Evolutionary conservation across 176 grass and related monocot species (phyloP).

Genomic region (Hordeum marinum): DNA sequence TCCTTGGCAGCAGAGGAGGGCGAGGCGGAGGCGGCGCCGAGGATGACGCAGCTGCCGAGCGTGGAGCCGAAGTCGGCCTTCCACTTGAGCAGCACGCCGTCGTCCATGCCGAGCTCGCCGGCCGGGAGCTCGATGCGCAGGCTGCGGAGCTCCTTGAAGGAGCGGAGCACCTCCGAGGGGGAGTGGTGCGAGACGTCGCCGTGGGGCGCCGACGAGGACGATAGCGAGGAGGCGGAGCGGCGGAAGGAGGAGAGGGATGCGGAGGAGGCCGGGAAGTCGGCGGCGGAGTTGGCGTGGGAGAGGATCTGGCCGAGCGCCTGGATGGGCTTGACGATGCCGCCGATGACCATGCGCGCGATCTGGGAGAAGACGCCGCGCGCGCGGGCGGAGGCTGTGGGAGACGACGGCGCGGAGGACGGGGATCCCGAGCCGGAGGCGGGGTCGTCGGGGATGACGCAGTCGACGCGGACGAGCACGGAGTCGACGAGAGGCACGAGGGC

Average conservation of each 20-base stretch:
- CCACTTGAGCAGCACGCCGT: conserved; percentile 87
- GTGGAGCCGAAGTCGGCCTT: conserved; percentile 88
- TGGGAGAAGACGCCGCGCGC: conserved; percentile 56
- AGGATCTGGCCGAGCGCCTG: conserved; percentile 79
- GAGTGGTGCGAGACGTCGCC: conserved; percentile 86
- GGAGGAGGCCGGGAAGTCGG: conserved; percentile 19
- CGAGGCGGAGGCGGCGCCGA: conserved; percentile 55
- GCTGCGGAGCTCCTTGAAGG: conserved; percentile 79
- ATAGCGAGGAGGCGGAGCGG: not conserved
- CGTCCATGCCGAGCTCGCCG: conserved; percentile 71
- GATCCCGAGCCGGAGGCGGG: conserved; percentile 25
- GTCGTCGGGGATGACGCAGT: conserved; percentile 92
- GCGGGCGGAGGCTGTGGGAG: conserved; percentile 24
- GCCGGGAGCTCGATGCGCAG: conserved; percentile 79
- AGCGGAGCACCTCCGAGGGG: conserved; percentile 83
- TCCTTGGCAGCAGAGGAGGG: conserved; percentile 10
- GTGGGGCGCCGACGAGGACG: not conserved
- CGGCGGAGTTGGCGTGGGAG: conserved; percentile 38
- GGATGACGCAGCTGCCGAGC: conserved; percentile 71
- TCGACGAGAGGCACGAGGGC: conserved; percentile 72
- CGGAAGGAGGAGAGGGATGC: not conserved
- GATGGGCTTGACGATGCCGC: conserved; percentile 72
- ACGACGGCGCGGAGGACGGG: conserved; percentile 10
- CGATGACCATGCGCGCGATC: conserved; percentile 65
- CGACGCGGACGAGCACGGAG: conserved; percentile 73